These are phyloP conservation scores for Pisolithus albus DNA, from an alignment of 768 basidiomycete genomes.

Conservation along the genomic window DNA sequence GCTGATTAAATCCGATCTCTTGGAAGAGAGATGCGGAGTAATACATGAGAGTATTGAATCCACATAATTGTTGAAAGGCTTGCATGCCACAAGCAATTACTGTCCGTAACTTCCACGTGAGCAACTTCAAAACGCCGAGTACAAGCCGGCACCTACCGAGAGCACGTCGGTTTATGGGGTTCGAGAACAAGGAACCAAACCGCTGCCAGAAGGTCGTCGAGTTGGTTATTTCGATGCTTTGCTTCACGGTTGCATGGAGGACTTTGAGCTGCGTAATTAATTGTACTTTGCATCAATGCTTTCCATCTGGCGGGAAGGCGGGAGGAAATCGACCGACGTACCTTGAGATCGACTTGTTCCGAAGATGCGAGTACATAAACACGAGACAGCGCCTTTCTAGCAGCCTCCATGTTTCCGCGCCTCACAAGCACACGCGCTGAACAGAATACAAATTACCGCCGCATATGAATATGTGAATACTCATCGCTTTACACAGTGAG, in stretches of 20 bases:
- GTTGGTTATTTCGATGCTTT: slow-evolving; percentile 55
- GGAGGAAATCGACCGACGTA: slow-evolving; percentile 14
- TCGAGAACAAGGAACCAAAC: slow-evolving; percentile 44
- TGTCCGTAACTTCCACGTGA: slow-evolving; percentile 17
- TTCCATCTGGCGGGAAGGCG: no score
- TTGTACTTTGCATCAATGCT: background rate
- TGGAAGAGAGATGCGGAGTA: slow-evolving; percentile 76
- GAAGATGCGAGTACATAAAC: slow-evolving; percentile 64
- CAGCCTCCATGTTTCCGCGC: slow-evolving; percentile 42
- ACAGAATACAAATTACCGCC: background rate
- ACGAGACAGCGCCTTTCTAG: slow-evolving; percentile 50
- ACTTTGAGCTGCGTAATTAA: slow-evolving; percentile 42
- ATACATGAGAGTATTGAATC: slow-evolving; percentile 76
- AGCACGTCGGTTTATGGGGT: slow-evolving; percentile 60
- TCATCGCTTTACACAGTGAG: background rate
- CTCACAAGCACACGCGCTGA: slow-evolving; percentile 61
- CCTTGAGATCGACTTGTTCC: slow-evolving; percentile 63
- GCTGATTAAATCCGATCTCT: slow-evolving; percentile 74
- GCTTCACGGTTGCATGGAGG: slow-evolving; percentile 51
- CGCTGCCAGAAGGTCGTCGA: slow-evolving; percentile 57
- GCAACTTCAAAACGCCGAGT: background rate
- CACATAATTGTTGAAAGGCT: slow-evolving; percentile 77
- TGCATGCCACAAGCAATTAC: slow-evolving; percentile 77
- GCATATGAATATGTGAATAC: no score
- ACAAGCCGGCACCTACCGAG: slow-evolving; percentile 43